Evolutionary conservation across 2,329 filamentous ascomycete genomes (phyloP), one percentile per base, ranked within the genome.

Genomic region (Exophiala dermatitidis): DNA sequence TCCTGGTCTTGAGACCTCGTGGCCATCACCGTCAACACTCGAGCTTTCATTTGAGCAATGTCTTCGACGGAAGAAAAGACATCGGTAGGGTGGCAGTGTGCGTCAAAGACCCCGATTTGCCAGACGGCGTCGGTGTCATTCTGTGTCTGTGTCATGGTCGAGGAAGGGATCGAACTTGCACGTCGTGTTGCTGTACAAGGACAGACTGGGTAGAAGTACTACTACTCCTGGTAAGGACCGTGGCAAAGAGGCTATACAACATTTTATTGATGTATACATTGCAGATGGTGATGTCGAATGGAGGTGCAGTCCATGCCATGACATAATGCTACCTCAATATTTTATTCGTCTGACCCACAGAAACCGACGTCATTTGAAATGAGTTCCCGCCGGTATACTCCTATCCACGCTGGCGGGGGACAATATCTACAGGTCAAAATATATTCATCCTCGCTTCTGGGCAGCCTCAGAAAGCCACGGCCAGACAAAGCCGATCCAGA

Each of bases 31-130:
- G 81, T 83, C 9, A 85, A 70, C 2, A 76, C 72, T 40, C 71
- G 74, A 1, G 80, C 75, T 61, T 76, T 77, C 81, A 85, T 84
- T 12, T 64, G 62, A 5, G 75, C 70, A 45, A 85, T 80, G 10
- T 71, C 68, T 26, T 72, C 62, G 51, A 83, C 71, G 34, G 75
- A 79, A 28, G 77, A 69, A 70, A 83, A 77, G 6, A 79, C 83
- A 64, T 84, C 82, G 42, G 82, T 85, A 5, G 82, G 82, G 64
- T 85, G 82, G 60, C 82, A 85, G 65, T 85, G 82, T 31, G 81
- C 81, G 64, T 85, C 82, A 59, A 76, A 82, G 44, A 84, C 73
- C 19, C 80, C 80, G 30, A 84, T 62, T 40, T 81, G 71, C 81
- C 81, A 84, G 29, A 60, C 50, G 30, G 41, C 48, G 8, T 57